Percentiles rank a stretch among this genome's conserved stretches.
Evolutionary conservation across 805 yeast genomes (phyloP).

Genomic region (Kazachstania africana): DNA sequence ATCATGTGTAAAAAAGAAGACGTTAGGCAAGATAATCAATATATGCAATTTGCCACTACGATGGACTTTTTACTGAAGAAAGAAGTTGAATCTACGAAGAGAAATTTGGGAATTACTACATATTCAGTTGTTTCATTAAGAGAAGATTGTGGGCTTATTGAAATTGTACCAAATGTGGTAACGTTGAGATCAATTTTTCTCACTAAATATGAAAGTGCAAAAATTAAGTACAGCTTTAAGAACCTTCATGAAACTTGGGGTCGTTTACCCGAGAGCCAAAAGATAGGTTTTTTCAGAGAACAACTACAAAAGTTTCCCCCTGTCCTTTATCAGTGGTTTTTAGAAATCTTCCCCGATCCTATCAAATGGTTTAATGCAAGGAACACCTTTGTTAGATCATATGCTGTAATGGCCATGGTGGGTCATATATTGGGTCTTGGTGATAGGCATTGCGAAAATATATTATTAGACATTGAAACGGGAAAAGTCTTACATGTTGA

Average conservation of each 20-base stretch:
- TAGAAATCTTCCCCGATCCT: conserved; percentile 83
- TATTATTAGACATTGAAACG: conserved; percentile 55
- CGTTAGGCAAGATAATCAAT: conserved; percentile 86
- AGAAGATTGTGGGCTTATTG: conserved; percentile 82
- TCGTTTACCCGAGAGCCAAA: conserved; percentile 12
- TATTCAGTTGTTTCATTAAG: conserved; percentile 84
- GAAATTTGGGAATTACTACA: conserved; percentile 61
- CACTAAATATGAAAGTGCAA: conserved; percentile 32
- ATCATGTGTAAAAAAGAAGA: conserved; percentile 85
- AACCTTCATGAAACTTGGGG: conserved; percentile 19
- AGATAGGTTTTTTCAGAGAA: conserved; percentile 18
- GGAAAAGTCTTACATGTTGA: conserved; percentile 90
- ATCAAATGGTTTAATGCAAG: conserved; percentile 76
- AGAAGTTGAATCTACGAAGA: conserved; percentile 60
- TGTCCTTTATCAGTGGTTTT: conserved; percentile 76
- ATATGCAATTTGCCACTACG: conserved; percentile 79
- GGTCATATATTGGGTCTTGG: conserved; percentile 92
- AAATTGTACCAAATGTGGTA: conserved; percentile 68
- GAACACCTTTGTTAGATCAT: conserved; percentile 58
- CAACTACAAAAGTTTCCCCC: conserved; percentile 39
- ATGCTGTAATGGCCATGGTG: conserved; percentile 95
- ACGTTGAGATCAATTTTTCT: conserved; percentile 57
- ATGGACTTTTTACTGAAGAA: conserved; percentile 60
- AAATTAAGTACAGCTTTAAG: conserved; percentile 23
- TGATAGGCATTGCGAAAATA: conserved; percentile 91